phyloP scores from a whole-genome alignment of 2,329 filamentous ascomycete species.

The Aspergillus hiratsukae region DNA sequence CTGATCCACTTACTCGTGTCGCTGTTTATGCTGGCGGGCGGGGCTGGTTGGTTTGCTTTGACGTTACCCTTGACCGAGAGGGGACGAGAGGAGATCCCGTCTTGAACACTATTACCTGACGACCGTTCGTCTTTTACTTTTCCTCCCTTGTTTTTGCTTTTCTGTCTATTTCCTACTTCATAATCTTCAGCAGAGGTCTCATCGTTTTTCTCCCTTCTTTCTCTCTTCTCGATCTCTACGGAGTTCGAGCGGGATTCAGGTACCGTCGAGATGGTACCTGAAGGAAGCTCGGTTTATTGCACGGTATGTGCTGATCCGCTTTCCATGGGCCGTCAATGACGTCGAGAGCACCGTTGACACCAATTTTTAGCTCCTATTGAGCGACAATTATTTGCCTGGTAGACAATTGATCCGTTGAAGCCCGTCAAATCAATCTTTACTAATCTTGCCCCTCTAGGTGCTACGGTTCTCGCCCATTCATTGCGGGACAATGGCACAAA shows the following conservation, averaged over 20 bases:
- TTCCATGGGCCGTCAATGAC: conserved; percentile 7
- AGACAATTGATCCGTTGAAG: conserved; percentile 25
- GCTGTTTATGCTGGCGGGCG: conserved; percentile 13
- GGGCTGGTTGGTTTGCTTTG: conserved; percentile 13
- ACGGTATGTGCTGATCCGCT: conserved; percentile 47
- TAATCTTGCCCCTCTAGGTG: conserved; percentile 54
- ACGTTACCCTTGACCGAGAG: conserved; percentile 11
- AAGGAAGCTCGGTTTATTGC: conserved; percentile 59
- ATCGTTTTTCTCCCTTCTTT: neutral
- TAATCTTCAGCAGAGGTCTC: neutral
- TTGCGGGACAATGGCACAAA: conserved; percentile 82
- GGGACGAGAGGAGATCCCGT: neutral
- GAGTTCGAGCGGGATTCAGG: conserved; percentile 1
- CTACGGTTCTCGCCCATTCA: conserved; percentile 89
- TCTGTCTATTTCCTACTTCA: neutral
- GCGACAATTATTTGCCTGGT: conserved; percentile 91
- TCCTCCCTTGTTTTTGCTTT: neutral
- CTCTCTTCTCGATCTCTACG: neutral
- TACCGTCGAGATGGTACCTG: conserved; percentile 35
- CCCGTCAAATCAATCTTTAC: conserved; percentile 3
- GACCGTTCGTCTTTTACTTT: conserved; percentile 3
- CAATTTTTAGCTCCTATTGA: conserved; percentile 71
- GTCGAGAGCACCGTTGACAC: conserved; percentile 4
- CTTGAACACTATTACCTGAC: neutral
- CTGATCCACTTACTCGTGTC: conserved; percentile 12